Percentiles rank a stretch among this genome's conserved stretches.
Conservation (phyloP, 176 grass and related monocot genomes). For the Dendrocalamus sinicus region DNA sequence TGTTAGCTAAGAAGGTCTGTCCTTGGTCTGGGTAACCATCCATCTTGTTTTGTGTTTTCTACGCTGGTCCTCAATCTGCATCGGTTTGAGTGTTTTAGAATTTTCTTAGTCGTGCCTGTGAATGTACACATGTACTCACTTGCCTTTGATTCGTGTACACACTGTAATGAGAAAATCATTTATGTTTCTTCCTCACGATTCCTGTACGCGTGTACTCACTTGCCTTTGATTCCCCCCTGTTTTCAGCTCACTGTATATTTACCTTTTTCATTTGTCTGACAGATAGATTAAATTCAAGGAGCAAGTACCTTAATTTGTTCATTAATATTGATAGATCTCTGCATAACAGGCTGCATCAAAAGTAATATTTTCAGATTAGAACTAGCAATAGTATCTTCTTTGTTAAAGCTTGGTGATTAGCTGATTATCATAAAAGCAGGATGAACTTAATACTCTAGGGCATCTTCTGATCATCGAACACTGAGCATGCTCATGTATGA, state of each 20-base stretch:
- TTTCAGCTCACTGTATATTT: not conserved
- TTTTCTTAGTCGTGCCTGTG: constrained; percentile 5
- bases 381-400: constrained; percentile 7
- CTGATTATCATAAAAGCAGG: not conserved
- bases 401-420: not conserved
- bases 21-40: constrained; percentile 6
- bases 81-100: constrained; percentile 7
- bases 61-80: constrained; percentile 13
- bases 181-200: constrained; percentile 31
- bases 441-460: constrained; percentile 18
- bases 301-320: constrained; percentile 1
- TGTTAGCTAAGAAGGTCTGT: constrained; percentile 75
- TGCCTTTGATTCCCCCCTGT: not conserved
- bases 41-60: constrained; percentile 14
- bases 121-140: not conserved
- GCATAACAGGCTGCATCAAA: not conserved
- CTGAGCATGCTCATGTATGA: not conserved
- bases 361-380: not conserved
- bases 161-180: constrained; percentile 14
- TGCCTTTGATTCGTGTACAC: not conserved
- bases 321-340: not conserved
- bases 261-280: not conserved
- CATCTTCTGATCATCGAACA: constrained; percentile 19
- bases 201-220: not conserved
- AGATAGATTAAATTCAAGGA: constrained; percentile 10